phyloP scores from a whole-genome alignment of 2,329 filamentous ascomycete species.

The Cladobotryum mycophilum region DNA sequence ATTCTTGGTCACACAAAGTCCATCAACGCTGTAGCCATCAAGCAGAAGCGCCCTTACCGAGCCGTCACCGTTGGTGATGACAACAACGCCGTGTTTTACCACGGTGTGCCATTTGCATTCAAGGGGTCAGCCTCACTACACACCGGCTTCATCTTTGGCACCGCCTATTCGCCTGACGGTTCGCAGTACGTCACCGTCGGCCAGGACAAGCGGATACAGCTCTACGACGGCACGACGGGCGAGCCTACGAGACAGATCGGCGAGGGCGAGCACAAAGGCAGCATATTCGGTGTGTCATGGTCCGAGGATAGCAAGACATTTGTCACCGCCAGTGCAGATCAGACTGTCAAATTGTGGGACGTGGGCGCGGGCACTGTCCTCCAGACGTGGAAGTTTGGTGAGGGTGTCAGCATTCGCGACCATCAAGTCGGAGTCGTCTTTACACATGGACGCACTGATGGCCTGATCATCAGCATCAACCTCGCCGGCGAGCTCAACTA shows the following conservation, averaged over 20 bases:
- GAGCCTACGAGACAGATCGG: constrained; percentile 72
- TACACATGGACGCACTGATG: constrained; percentile 75
- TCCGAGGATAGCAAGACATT: constrained; percentile 77
- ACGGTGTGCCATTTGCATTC: constrained; percentile 95
- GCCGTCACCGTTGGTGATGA: constrained; percentile 91
- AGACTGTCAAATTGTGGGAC: constrained; percentile 94
- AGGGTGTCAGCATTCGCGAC: constrained; percentile 67
- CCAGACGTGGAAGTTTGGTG: constrained; percentile 81
- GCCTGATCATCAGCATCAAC: constrained; percentile 83
- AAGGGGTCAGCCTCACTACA: constrained; percentile 77
- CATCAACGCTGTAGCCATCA: constrained; percentile 86
- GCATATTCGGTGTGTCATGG: constrained; percentile 91
- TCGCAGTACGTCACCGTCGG: constrained; percentile 77
- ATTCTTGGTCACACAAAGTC: constrained; percentile 85
- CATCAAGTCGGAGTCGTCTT: constrained; percentile 95
- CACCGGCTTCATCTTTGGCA: constrained; percentile 80
- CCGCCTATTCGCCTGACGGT: constrained; percentile 87
- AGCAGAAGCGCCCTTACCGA: constrained; percentile 81
- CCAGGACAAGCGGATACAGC: constrained; percentile 84
- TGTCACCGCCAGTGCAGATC: constrained; percentile 87
- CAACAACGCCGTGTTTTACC: constrained; percentile 81
- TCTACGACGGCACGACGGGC: constrained; percentile 95
- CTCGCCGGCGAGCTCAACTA: constrained; percentile 88
- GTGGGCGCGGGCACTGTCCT: constrained; percentile 68
- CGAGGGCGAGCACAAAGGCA: constrained; percentile 81